phyloP scores from a whole-genome alignment of 176 grass and related monocot species.

The Zoysia pacifica region DNA sequence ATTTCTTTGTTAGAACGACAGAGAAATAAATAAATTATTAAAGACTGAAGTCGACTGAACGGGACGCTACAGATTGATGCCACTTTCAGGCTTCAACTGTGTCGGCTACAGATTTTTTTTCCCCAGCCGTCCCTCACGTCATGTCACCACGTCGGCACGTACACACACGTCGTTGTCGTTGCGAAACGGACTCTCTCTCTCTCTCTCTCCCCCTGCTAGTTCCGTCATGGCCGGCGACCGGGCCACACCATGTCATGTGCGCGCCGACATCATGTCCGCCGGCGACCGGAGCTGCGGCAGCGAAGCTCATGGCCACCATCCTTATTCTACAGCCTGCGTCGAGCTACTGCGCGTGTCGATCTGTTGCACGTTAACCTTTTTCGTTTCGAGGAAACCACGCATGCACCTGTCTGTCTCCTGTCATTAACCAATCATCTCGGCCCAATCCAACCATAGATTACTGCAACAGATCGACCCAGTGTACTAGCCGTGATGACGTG shows the following conservation, averaged over 20 bases:
- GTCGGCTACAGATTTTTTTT: not conserved
- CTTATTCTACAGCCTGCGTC: not conserved
- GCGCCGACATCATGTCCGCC: too few relatives aligned
- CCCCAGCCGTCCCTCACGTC: not conserved
- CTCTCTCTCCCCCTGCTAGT: too few relatives aligned
- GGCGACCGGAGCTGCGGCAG: too few relatives aligned
- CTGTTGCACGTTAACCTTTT: not conserved
- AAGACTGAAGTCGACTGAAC: not conserved
- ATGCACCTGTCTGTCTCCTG: not conserved
- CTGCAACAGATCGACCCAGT: not conserved
- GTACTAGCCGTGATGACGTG: not conserved
- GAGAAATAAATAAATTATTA: not conserved
- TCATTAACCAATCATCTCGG: not conserved
- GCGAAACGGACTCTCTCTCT: too few relatives aligned
- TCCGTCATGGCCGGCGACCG: too few relatives aligned
- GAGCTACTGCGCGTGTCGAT: too few relatives aligned
- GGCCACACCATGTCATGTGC: too few relatives aligned
- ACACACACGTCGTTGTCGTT: too few relatives aligned
- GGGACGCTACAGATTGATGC: not conserved
- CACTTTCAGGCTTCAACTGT: not conserved
- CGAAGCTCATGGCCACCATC: not conserved
- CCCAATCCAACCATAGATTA: not conserved
- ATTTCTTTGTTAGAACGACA: too few relatives aligned
- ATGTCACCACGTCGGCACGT: too few relatives aligned
- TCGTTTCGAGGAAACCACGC: not conserved